Evolutionary conservation across 225 moss, liverwort and hornwort genomes (phyloP).

Genomic region (Polytrichum commune): DNA sequence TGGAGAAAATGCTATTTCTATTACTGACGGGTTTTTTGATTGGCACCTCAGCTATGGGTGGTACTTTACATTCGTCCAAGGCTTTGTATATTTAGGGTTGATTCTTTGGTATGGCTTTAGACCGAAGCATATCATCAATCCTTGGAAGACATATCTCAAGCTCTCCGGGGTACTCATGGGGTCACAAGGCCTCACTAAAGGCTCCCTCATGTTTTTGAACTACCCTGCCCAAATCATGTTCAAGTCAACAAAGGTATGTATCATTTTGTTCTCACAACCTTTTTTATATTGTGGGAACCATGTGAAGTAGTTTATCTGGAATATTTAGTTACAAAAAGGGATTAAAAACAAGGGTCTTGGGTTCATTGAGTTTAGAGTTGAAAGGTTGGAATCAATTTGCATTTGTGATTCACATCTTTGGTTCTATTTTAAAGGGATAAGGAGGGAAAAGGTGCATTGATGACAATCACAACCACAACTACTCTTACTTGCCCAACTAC

Average conservation of each 20-base stretch:
- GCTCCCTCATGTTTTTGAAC: slow-evolving; percentile 82
- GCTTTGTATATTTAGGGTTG: slow-evolving; percentile 71
- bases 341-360: no score
- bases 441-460: no score
- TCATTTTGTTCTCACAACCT: not conserved
- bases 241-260: slow-evolving; percentile 90
- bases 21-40: not conserved
- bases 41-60: slow-evolving; percentile 69
- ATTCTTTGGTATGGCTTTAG: slow-evolving; percentile 69
- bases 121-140: slow-evolving; percentile 76
- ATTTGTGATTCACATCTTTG: no score
- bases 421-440: no score
- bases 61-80: slow-evolving; percentile 89
- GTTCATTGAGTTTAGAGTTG: no score
- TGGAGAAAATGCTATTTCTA: not conserved
- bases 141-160: slow-evolving; percentile 82
- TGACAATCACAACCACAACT: no score
- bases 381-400: no score
- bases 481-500: no score
- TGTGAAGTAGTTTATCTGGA: no score
- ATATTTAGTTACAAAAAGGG: no score
- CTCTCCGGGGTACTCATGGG: slow-evolving; percentile 84
- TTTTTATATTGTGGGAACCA: no score
- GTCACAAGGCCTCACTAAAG: slow-evolving; percentile 79
- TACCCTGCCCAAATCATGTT: slow-evolving; percentile 91